These are phyloP conservation scores for Dothideomycetes sp. DNA, from an alignment of 2,329 filamentous ascomycete species.

Conservation along the genomic window DNA sequence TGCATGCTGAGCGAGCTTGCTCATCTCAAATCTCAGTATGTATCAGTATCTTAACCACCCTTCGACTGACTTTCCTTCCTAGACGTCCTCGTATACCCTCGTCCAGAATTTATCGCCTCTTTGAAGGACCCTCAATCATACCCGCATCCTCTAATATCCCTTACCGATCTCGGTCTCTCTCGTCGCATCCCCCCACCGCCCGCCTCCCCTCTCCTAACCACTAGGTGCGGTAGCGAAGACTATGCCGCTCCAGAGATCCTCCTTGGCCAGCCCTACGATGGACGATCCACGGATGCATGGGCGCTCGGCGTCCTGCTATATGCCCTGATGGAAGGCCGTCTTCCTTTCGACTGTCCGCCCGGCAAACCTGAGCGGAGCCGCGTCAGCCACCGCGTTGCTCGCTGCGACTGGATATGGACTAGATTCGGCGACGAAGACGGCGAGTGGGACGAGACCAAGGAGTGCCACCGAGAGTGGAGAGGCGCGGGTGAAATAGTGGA, in stretches of 20 bases:
- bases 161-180: conserved; percentile 86
- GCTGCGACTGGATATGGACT: conserved; percentile 93
- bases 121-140: conserved; percentile 60
- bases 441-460: conserved; percentile 66
- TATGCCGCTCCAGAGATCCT: conserved; percentile 95
- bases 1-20: too few species aligned
- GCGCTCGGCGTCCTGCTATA: conserved; percentile 88
- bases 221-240: conserved; percentile 89
- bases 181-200: conserved; percentile 62
- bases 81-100: conserved; percentile 89
- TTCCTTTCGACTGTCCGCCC: conserved; percentile 86
- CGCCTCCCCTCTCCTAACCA: conserved; percentile 80
- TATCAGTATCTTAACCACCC: not conserved
- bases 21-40: too few species aligned
- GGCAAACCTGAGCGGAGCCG: conserved; percentile 63
- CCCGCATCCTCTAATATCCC: conserved; percentile 71
- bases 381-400: conserved; percentile 82
- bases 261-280: conserved; percentile 90
- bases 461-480: conserved; percentile 51
- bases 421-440: conserved; percentile 74
- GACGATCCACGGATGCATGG: conserved; percentile 86
- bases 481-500: conserved; percentile 77
- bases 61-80: conserved; percentile 8
- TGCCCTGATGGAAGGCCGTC: conserved; percentile 79
- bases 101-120: conserved; percentile 50